Evolutionary conservation across 305 asterid genomes (phyloP), one percentile per base, ranked within the genome.

Genomic region (Euphrasia arctica): DNA sequence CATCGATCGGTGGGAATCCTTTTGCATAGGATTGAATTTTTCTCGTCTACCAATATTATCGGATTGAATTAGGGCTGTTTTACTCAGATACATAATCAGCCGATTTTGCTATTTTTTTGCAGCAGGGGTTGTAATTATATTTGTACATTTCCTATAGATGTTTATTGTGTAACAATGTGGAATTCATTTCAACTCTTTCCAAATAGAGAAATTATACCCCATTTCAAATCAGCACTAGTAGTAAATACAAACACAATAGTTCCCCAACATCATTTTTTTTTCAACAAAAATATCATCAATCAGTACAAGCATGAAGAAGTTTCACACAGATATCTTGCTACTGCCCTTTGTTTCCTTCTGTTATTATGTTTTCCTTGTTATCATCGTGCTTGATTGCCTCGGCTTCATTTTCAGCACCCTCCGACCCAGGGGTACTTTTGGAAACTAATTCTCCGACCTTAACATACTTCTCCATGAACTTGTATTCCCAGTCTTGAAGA

Each of bases 401-500:
- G 8, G 31, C 70, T 63, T 39, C 77, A 57, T 63, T 60, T 61
- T 27, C 67, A 47, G 18, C 15, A 51, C 71, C 74, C 65, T 62
- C 64, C 69, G 81, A 28, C 43, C 67, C 73, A 6, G 66, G 3
- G 27, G 64, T 49, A 54, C 71, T 75, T 12, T 65, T 66, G 3
- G 80, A 73, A 60, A 79, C 78, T 65, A 91, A 64, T 77, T 84
- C 87, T 13, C 98, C 95, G 13, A 91, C 95, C 80, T 85, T 82
- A 6, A 84, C 90, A 45, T 91, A 91, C 63, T 91, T 91, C 75
- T 84, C 96, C 91, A 84, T 82, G 72, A 91, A 88, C 70, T 88
- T 88, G 36, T 83, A 80, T 77, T 88, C 98, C 98, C 96, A 91
- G 57, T 88, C 95, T 62, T 83, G 95, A 67, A 91, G 75, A 67